phyloP scores from a whole-genome alignment of 2,329 filamentous ascomycete species.

The Cladophialophora bantiana region DNA sequence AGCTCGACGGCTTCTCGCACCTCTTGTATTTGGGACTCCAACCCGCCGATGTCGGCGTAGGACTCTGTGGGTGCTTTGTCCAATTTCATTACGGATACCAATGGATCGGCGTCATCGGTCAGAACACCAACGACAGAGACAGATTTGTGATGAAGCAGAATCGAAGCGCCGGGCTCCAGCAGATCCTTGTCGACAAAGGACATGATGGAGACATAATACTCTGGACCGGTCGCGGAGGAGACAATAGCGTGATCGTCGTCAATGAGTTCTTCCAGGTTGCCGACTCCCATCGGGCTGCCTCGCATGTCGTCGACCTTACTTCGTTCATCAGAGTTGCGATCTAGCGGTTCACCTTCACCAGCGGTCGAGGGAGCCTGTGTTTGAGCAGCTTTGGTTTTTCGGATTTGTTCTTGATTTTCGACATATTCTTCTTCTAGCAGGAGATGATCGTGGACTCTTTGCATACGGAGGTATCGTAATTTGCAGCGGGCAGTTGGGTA shows the following conservation, averaged over 20 bases:
- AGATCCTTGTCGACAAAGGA: slow-evolving; percentile 99
- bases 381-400: slow-evolving; percentile 85
- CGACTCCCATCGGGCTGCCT: slow-evolving; percentile 97
- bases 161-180: slow-evolving; percentile 92
- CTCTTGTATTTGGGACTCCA: slow-evolving; percentile 96
- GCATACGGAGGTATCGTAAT: slow-evolving; percentile 94
- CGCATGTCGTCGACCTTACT: slow-evolving; percentile 97
- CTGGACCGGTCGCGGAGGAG: slow-evolving; percentile 93
- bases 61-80: slow-evolving; percentile 98
- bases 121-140: slow-evolving; percentile 97
- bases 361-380: slow-evolving; percentile 63
- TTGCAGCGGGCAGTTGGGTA: slow-evolving; percentile 98
- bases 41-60: slow-evolving; percentile 96
- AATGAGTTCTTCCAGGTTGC: slow-evolving; percentile 97
- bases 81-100: slow-evolving; percentile 98
- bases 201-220: slow-evolving; percentile 99
- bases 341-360: slow-evolving; percentile 76
- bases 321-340: slow-evolving; percentile 92
- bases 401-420: slow-evolving; percentile 95
- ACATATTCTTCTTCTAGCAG: slow-evolving; percentile 98
- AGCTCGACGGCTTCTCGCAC: slow-evolving; percentile 96
- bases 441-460: slow-evolving; percentile 96
- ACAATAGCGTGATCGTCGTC: slow-evolving; percentile 99
- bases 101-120: slow-evolving; percentile 92
- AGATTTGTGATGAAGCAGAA: slow-evolving; percentile 95